phyloP scores from a whole-genome alignment of 257 asterid species.

The Schizonepeta tenuifolia region DNA sequence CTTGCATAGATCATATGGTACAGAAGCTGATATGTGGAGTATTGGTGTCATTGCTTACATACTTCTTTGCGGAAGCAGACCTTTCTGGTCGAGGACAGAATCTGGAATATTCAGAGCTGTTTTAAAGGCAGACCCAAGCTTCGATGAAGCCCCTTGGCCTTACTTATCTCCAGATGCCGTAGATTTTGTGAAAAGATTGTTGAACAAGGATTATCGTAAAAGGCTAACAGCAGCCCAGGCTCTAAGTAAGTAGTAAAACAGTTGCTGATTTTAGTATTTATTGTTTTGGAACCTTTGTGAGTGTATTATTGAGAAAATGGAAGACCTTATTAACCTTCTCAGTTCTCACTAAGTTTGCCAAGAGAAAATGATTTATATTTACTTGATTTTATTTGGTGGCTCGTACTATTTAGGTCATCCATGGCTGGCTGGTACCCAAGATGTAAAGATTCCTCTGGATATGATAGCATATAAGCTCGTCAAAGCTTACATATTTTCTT shows the following conservation, averaged over 20 bases:
- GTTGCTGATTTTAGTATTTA: background rate
- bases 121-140: conserved; percentile 55
- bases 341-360: background rate
- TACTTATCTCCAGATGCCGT: conserved; percentile 72
- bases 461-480: conserved; percentile 77
- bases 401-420: conserved; percentile 74
- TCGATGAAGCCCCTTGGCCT: conserved; percentile 88
- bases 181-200: conserved; percentile 85
- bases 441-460: conserved; percentile 82
- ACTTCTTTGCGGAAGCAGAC: conserved; percentile 91
- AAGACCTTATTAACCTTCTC: background rate
- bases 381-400: background rate
- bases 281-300: background rate
- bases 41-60: conserved; percentile 90
- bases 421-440: conserved; percentile 77
- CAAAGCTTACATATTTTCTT: conserved; percentile 80
- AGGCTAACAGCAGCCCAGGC: conserved; percentile 92
- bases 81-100: conserved; percentile 76
- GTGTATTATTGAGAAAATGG: background rate
- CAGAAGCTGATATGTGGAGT: conserved; percentile 98
- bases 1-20: conserved; percentile 87
- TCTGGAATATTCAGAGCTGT: conserved; percentile 74
- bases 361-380: background rate
- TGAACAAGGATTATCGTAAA: conserved; percentile 87
- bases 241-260: conserved; percentile 56